Base-by-base conservation (phyloP, 2,329 filamentous ascomycete genomes). In the Mycosphaerella sp. region DNA sequence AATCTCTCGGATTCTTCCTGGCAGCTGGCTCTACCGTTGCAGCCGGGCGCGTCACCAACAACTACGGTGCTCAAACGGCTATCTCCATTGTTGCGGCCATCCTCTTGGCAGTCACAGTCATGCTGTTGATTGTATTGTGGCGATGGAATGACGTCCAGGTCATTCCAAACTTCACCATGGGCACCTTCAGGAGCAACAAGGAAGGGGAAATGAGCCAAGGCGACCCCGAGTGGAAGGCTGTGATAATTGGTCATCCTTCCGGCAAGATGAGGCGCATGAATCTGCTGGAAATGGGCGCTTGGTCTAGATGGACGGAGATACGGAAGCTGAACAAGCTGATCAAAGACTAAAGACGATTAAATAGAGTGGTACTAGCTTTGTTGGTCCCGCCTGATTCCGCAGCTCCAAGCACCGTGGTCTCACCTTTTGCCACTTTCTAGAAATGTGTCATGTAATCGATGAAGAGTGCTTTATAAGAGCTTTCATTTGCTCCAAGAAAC, bases 261-360 rank as follows among this genome's bases (percentile, higher is more conserved):
- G 80, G 83, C 41, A 84, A 81, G 66, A 80, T 78, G 62, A 76
- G 86, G 44, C 77, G 82, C 54, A 81, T 89, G 76, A 88, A 80
- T 64, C 66, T 88, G 18, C 71, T 90, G 13, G 86, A 90, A 66
- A 70, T 87, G 52, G 86, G 86, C 0, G 70, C 72, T 32, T 72
- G 85, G 73, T 84, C 78, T 44, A 73, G 86, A 36, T 90, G 84
- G 82, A 85, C 79, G 18, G 85, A 89, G 67, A 88, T 90, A 48
- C 61, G 73, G 41, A 72, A 70, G 64, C 59, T 76, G 63, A 77
- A 77, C 58, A 67, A 70, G 43, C 49, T 70, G 60, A 40, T 44
- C 4, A 50, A 42, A n/a, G 32, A 27, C 4, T 49, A 14, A 50
- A 49, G 3, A 13, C 16, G 17, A 21, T 17, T 13, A 41, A 25